Evolutionary conservation across 2,329 filamentous ascomycete genomes (phyloP).

Genomic region (Trichoderma sp.): DNA sequence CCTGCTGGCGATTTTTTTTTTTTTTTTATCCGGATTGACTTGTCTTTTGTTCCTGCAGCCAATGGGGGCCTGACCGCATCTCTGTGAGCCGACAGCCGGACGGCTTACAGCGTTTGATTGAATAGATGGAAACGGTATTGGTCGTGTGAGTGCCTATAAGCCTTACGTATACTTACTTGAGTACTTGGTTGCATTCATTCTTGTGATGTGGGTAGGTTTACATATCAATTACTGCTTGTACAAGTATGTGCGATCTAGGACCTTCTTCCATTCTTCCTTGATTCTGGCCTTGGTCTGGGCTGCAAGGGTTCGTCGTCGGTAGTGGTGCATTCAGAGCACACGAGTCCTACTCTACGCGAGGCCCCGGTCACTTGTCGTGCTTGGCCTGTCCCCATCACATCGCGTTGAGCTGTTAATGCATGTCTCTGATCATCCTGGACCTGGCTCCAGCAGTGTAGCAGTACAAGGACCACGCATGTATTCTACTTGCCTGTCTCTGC

Average conservation of each 20-base stretch:
- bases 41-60: conserved; percentile 23
- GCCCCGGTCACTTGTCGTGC: background rate
- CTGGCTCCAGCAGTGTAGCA: background rate
- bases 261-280: background rate
- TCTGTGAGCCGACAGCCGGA: background rate
- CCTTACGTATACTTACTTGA: too few relatives aligned
- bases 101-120: background rate
- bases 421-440: background rate
- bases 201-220: too few relatives aligned
- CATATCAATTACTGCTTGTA: background rate
- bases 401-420: conserved; percentile 13
- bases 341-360: background rate
- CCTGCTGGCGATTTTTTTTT: background rate
- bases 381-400: background rate
- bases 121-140: background rate
- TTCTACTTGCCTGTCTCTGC: background rate
- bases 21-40: background rate
- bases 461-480: background rate
- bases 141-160: background rate
- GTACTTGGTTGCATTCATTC: too few relatives aligned
- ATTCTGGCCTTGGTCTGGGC: background rate
- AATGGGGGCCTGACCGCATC: conserved; percentile 15
- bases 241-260: background rate
- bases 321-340: background rate
- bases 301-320: background rate